These are phyloP conservation scores for Saccharomycopsis sp. DNA, from an alignment of 805 yeast species.

Conservation along the genomic window DNA sequence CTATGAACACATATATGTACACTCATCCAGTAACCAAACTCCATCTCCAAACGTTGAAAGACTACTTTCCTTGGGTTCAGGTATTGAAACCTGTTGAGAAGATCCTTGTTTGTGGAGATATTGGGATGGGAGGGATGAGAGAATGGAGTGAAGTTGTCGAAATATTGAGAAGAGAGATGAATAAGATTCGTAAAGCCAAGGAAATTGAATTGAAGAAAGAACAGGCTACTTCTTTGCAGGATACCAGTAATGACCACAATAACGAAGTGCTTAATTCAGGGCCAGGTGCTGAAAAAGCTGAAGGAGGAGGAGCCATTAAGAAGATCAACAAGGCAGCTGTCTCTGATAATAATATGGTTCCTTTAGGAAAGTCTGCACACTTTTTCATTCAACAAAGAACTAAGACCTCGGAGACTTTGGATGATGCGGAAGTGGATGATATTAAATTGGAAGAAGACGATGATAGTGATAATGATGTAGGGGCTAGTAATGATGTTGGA, in stretches of 20 bases:
- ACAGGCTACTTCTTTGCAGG: background rate
- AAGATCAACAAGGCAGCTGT: background rate
- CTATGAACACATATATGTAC: slow-evolving; percentile 82
- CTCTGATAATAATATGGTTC: background rate
- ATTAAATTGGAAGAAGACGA: slow-evolving; percentile 10
- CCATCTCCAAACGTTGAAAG: slow-evolving; percentile 54
- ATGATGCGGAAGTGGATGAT: slow-evolving; percentile 8
- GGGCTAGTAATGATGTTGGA: background rate
- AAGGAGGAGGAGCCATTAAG: no score
- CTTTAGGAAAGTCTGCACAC: background rate
- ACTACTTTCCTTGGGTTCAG: slow-evolving; percentile 70
- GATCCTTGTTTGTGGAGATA: slow-evolving; percentile 74
- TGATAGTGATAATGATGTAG: slow-evolving; percentile 7
- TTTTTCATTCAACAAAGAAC: background rate
- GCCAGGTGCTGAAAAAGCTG: no score
- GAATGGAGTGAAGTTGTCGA: slow-evolving; percentile 81
- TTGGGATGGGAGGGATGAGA: slow-evolving; percentile 91
- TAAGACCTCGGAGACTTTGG: background rate
- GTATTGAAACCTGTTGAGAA: slow-evolving; percentile 76
- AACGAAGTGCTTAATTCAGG: no score
- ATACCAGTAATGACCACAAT: no score
- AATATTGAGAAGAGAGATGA: slow-evolving; percentile 36
- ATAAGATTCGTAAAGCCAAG: slow-evolving; percentile 21
- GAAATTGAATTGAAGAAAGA: background rate
- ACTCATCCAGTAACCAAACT: slow-evolving; percentile 73